Evolutionary conservation across 176 grass and related monocot genomes (phyloP), one percentile per base, ranked within the genome.

Genomic region (Zoysia pacifica): DNA sequence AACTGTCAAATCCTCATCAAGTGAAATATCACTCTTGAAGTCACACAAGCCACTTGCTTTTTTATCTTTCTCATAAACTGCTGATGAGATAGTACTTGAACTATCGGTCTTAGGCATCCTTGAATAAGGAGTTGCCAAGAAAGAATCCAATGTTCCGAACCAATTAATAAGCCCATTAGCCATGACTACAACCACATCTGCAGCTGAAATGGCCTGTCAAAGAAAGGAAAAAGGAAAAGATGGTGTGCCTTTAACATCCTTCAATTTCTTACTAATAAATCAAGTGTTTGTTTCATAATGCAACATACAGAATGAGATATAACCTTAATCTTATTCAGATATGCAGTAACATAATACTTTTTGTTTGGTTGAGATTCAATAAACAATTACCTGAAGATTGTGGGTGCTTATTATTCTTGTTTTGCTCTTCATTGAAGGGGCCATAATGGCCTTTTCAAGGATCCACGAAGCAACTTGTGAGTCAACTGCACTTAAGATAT

Each of bases 401-500:
- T 94, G 90, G 66, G 95, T 97, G 69, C 90, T 92, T 85, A 97
- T 75, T n/a, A 97, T 58, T 76, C 91, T 81, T 85, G 95, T 97
- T 86, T 97, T 97, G 19, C 35, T 62, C 47, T 83, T 90, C 78
- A 92, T 85, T 74, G 88, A 60, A 18, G 83, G 79, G 1, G 87
- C 87, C 78, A 87, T 75, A 82, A 97, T 90, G 78, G 78, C 70
- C 46, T 79, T 94, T 74, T 89, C 82, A 18, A 97, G 84, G 54
- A 97, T 97, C 83, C 90, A 89, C 16, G 81, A 86, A 76, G 95
- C 95, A 90, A 97, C 95, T 79, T 97, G 86, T 75, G 95, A 92
- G 89, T 93, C 95, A 86, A 97, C 95, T 14, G 95, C 88, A 74
- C 95, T 97, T 71, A 97, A 86, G 86, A 97, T 81, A 77, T 97